phyloP scores from a whole-genome alignment of 164 flowering plant species.

The Aristolochia californica region DNA sequence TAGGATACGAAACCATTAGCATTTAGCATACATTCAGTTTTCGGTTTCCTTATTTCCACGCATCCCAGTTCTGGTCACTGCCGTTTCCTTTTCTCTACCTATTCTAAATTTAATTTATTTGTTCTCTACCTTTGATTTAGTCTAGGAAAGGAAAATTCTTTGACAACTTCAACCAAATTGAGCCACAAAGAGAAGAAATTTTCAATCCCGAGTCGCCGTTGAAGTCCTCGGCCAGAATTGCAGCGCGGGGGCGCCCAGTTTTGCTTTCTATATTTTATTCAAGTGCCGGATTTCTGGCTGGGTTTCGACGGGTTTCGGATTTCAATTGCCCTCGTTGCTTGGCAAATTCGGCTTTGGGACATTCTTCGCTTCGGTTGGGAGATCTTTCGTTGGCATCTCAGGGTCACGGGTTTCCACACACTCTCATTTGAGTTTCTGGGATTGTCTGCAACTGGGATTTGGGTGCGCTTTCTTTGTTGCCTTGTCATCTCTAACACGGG shows the following conservation, averaged over 20 bases:
- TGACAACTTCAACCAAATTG: background rate
- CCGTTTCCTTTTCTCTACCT: background rate
- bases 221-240: background rate
- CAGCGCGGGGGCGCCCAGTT: background rate
- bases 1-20: background rate
- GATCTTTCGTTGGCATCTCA: too few relatives aligned
- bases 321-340: too few relatives aligned
- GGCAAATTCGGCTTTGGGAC: too few relatives aligned
- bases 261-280: background rate
- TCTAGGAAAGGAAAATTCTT: background rate
- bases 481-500: background rate
- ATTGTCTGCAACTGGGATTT: background rate
- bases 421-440: background rate
- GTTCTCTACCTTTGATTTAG: background rate
- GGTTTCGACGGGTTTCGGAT: background rate
- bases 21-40: background rate
- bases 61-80: background rate
- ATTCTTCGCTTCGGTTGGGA: too few relatives aligned
- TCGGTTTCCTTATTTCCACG: background rate
- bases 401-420: slow-evolving; percentile 4
- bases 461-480: background rate
- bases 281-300: slow-evolving; percentile 3
- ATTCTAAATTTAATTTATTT: background rate
- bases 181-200: background rate
- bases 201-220: background rate